These are phyloP conservation scores for Clathrospora elynae DNA, from an alignment of 2,329 filamentous ascomycete species.

Conservation along the genomic window DNA sequence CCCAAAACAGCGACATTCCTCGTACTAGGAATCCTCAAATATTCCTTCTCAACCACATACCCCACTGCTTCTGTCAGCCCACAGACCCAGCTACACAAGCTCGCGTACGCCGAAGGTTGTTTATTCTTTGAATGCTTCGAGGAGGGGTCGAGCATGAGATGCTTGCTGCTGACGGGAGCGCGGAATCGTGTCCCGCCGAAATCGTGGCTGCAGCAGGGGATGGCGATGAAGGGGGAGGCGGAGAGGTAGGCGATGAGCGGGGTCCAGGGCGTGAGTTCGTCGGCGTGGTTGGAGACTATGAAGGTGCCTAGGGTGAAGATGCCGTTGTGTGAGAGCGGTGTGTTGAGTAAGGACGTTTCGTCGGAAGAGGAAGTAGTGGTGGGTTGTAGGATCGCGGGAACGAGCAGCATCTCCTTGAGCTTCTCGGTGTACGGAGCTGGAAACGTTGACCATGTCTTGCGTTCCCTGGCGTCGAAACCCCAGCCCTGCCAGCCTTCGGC, in stretches of 20 bases:
- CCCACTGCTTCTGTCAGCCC: conserved; percentile 72
- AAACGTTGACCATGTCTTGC: conserved; percentile 85
- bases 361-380: background rate
- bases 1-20: conserved; percentile 84
- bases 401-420: conserved; percentile 65
- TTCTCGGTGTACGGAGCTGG: conserved; percentile 54
- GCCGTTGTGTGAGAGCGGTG: conserved; percentile 58
- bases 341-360: conserved; percentile 27
- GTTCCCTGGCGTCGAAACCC: conserved; percentile 86
- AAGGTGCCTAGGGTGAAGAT: conserved; percentile 77
- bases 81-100: conserved; percentile 78
- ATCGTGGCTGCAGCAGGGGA: conserved; percentile 93
- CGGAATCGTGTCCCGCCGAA: conserved; percentile 77
- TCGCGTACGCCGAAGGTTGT: conserved; percentile 75
- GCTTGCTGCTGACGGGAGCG: conserved; percentile 51
- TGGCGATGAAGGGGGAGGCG: conserved; percentile 81
- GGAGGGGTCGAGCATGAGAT: conserved; percentile 23
- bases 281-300: conserved; percentile 95
- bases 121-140: conserved; percentile 32
- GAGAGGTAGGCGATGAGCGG: conserved; percentile 81
- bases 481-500: conserved; percentile 82
- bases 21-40: conserved; percentile 89
- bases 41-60: conserved; percentile 78
- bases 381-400: conserved; percentile 57
- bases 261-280: conserved; percentile 95